phyloP scores from a whole-genome alignment of 306 rosid genomes.

The Cicer arietinum region DNA sequence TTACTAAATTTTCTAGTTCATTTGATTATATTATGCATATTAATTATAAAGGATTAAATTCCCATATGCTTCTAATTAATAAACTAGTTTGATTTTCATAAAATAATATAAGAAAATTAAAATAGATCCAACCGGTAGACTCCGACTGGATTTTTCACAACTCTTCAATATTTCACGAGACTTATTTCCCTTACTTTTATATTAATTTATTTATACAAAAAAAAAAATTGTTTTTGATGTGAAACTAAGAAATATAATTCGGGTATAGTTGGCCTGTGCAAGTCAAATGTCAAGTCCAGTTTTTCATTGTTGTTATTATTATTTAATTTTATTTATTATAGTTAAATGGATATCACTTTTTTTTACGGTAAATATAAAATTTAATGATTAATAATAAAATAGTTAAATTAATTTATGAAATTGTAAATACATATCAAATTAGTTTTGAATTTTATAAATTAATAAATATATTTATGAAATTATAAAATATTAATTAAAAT shows the following conservation, averaged over 20 bases:
- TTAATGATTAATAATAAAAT: no score
- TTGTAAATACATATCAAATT: no score
- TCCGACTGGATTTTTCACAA: constrained; percentile 35
- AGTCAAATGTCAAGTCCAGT: background rate
- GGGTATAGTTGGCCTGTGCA: background rate
- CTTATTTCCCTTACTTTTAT: background rate
- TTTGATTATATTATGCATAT: no score
- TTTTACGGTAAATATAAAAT: background rate
- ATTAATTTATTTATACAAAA: background rate
- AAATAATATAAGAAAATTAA: no score
- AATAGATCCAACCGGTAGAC: constrained; percentile 4
- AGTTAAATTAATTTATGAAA: no score
- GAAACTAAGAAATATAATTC: background rate
- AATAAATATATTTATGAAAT: no score
- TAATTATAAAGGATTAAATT: no score
- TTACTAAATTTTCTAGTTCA: no score
- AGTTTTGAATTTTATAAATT: no score
- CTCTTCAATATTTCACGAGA: constrained; percentile 10
- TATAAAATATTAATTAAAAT: no score
- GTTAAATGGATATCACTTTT: constrained; percentile 30
- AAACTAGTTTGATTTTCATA: no score
- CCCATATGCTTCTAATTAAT: no score
- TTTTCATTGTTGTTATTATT: constrained; percentile 12
- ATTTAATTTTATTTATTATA: background rate
- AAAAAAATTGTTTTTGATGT: background rate